Base-by-base conservation (phyloP, 768 basidiomycete genomes). In the Suillus spraguei region DNA sequence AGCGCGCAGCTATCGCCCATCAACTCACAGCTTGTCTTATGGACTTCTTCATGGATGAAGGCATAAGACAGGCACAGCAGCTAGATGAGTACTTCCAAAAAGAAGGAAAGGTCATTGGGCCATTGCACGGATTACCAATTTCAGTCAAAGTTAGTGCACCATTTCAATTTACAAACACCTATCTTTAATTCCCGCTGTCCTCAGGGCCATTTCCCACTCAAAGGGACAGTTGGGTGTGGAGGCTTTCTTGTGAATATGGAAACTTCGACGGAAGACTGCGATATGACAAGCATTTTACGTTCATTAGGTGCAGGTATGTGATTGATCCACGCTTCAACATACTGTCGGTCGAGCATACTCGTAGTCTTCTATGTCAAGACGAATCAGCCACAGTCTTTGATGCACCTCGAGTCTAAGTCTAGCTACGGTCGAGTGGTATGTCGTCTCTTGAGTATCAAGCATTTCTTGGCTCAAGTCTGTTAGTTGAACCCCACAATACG, bases 1-100 rank as follows among this genome's bases (percentile, higher is more conserved):
- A 83, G 70, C 74, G 85, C 17, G 83, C 85, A 11, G 78, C 79
- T 22, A 78, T 86, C 61, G 84, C 83, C 5, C 83, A 86, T 47
- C 83, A 83, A 62, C 66, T 85, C 35, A 67, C 72, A 5, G 66
- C 68, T 49, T 82, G 79, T 63, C 60, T 83, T 14, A 76, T 76
- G 41, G 80, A 81, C 63, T 76, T 81, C 63, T 83, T 83, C 69
- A 72, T 83, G 49, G 82, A 82, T 1, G 78, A 79, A 61, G 80
- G 69, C 0, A 69, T 80, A 35, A 67, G 64, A 47, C 74, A 71
- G 42, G 83, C 83, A 7, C 68, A 71, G 60, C 76, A 81, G 60
- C 73, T 84, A 11, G 83, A 83, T 35, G 75, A 74, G 4, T 71
- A 79, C 66, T 75, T 78, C 62, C 54, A 66, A 17, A 59, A 61